Percentiles rank a stretch among this genome's conserved stretches.
These are phyloP conservation scores for Solanum arcanum DNA, from an alignment of 257 asterid species.

Conservation along the genomic window DNA sequence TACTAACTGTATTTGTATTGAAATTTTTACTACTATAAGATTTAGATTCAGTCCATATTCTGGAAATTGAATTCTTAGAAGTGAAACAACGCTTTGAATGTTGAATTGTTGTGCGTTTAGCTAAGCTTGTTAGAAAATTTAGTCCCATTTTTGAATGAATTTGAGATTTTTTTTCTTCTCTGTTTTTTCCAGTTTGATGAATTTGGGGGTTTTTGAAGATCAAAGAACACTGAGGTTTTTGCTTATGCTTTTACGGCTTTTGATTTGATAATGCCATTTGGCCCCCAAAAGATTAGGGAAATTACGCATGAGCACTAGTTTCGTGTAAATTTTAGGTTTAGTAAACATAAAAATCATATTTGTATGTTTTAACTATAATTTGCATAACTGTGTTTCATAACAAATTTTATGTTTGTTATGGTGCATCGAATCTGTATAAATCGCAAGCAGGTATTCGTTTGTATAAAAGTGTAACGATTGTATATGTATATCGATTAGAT, in stretches of 20 bases:
- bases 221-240: neutral
- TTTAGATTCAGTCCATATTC: neutral
- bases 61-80: neutral
- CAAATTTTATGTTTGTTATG: too few relatives aligned
- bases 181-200: neutral
- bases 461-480: too few relatives aligned
- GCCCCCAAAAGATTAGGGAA: neutral
- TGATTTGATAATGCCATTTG: neutral
- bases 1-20: conserved; percentile 5
- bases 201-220: neutral
- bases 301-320: neutral
- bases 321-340: too few relatives aligned
- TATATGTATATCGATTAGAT: too few relatives aligned
- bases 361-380: rapidly evolving
- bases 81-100: conserved; percentile 11
- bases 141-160: conserved; percentile 22
- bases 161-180: neutral
- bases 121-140: conserved; percentile 11
- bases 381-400: too few relatives aligned
- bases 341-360: too few relatives aligned
- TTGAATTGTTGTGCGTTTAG: conserved; percentile 13
- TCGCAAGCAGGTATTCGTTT: too few relatives aligned
- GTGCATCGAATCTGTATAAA: too few relatives aligned
- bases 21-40: neutral
- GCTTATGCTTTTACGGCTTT: neutral